A percentile compares a stretch with the other conserved stretches of the same genome.
Evolutionary conservation across 169 alveolate genomes (phyloP).

Genomic region (Amoebophrya sp.): DNA sequence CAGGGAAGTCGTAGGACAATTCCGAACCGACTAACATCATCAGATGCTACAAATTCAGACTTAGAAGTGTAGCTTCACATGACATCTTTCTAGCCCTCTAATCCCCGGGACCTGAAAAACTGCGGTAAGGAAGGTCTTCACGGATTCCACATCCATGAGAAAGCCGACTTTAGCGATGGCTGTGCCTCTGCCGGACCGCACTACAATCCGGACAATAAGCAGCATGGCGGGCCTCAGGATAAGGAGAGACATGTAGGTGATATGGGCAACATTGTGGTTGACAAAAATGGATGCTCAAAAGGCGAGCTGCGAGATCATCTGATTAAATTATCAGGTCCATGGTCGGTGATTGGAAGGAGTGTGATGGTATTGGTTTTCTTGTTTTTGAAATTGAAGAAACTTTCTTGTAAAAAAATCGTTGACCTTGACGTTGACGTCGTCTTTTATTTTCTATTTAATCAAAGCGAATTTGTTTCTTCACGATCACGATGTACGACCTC

Average conservation of each 20-base stretch:
- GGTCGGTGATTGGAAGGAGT: neutral
- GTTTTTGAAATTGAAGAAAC: neutral
- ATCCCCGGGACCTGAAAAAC: neutral
- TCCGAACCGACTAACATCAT: neutral
- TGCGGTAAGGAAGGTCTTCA: conserved; percentile 10
- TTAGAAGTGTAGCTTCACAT: neutral
- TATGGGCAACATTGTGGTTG: neutral
- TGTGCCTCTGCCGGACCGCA: conserved; percentile 7
- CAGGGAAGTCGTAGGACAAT: too few species aligned
- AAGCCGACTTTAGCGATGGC: neutral
- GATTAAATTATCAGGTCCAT: neutral
- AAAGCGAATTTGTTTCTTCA: neutral
- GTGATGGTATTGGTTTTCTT: neutral
- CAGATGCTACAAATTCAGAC: neutral
- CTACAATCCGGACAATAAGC: neutral
- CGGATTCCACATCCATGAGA: conserved; percentile 15
- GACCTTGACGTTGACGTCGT: neutral
- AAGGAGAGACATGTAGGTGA: neutral
- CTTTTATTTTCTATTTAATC: too few species aligned
- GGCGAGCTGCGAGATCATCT: neutral
- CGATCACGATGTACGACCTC: neutral
- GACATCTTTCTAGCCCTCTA: neutral
- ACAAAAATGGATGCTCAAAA: neutral
- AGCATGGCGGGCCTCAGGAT: neutral
- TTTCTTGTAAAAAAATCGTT: neutral